Conservation (phyloP, 2,329 filamentous ascomycete species). For the Penicillium sp. region DNA sequence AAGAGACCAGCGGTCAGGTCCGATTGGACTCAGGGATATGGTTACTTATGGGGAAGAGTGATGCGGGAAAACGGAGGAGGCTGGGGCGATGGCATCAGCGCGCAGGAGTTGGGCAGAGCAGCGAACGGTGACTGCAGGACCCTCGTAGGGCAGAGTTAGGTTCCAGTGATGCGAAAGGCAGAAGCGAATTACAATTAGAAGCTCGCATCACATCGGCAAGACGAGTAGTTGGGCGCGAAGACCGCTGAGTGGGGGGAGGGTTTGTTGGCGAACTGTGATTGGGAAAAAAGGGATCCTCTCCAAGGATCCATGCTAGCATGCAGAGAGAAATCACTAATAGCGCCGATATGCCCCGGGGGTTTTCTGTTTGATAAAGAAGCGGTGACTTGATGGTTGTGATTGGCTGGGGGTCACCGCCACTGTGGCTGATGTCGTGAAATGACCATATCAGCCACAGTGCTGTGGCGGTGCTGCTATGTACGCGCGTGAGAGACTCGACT, state of each 20-base stretch:
- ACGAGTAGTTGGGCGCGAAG: slow-evolving; percentile 17
- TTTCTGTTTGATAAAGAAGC: slow-evolving; percentile 18
- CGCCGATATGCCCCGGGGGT: not conserved
- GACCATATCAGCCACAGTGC: not conserved
- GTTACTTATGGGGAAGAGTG: slow-evolving; percentile 7
- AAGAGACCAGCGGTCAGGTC: slow-evolving; percentile 13
- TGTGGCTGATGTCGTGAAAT: slow-evolving; percentile 26
- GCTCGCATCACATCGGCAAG: slow-evolving; percentile 12
- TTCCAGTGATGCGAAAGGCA: slow-evolving; percentile 21
- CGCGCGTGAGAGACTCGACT: not conserved
- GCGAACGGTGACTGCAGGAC: slow-evolving; percentile 12
- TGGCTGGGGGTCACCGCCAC: slow-evolving; percentile 31
- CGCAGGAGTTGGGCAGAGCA: slow-evolving; percentile 26
- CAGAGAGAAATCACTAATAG: not conserved
- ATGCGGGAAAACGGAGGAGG: slow-evolving; percentile 15
- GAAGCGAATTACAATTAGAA: slow-evolving; percentile 3
- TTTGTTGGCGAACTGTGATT: slow-evolving; percentile 28
- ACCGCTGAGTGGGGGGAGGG: slow-evolving; percentile 22
- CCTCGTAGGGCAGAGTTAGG: slow-evolving; percentile 12
- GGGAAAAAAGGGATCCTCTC: not conserved
- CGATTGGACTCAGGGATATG: slow-evolving; percentile 8
- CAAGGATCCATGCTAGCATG: not conserved
- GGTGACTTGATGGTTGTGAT: slow-evolving; percentile 31
- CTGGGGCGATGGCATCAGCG: slow-evolving; percentile 20
- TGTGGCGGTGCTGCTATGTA: slow-evolving; percentile 11